A percentile compares a stretch with the other conserved stretches of the same genome.
phyloP scores from a whole-genome alignment of 805 yeast species.

The Candida sanyiensis region DNA sequence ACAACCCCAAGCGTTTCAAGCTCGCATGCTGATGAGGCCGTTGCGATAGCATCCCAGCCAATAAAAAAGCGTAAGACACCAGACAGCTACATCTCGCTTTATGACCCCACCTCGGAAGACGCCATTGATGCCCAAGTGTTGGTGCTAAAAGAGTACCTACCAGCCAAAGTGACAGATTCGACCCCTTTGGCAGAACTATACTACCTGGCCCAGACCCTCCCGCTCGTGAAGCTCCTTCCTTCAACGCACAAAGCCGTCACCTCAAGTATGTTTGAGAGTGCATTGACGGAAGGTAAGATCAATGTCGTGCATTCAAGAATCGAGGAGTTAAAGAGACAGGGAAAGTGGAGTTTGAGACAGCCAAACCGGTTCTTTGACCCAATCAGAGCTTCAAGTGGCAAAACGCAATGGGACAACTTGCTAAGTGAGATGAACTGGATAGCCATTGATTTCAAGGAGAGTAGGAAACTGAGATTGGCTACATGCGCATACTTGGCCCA shows the following conservation, averaged over 20 bases:
- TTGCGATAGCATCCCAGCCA: conserved; percentile 2
- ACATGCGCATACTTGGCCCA: conserved; percentile 66
- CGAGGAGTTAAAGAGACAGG: conserved; percentile 82
- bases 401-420: conserved; percentile 65
- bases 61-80: conserved; percentile 13
- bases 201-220: conserved; percentile 83
- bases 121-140: conserved; percentile 39
- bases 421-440: conserved; percentile 81
- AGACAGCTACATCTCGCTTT: conserved; percentile 20
- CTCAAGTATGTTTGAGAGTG: conserved; percentile 79
- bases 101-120: conserved; percentile 34
- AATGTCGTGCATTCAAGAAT: conserved; percentile 86
- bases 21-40: background rate
- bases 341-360: conserved; percentile 89
- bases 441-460: conserved; percentile 71
- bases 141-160: conserved; percentile 44
- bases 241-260: conserved; percentile 81
- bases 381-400: conserved; percentile 25
- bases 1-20: conserved; percentile 1
- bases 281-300: conserved; percentile 83
- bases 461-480: conserved; percentile 60
- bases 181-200: conserved; percentile 79
- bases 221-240: conserved; percentile 73
- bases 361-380: conserved; percentile 73
- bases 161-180: conserved; percentile 50